phyloP scores from a whole-genome alignment of 129 eudicot genomes.

The Deinandra increscens region DNA sequence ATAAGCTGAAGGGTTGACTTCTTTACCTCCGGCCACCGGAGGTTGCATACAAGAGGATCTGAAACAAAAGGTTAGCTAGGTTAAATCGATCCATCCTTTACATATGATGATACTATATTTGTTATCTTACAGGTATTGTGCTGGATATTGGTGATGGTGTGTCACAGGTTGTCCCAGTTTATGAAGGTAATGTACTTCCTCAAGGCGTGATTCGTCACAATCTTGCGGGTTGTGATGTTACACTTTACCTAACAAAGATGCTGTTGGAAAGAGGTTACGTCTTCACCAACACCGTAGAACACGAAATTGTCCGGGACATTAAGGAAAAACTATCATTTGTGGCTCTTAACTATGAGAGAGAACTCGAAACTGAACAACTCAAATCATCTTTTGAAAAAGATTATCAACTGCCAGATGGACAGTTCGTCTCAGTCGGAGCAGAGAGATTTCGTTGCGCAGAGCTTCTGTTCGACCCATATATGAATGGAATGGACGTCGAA shows the following conservation, averaged over 20 bases:
- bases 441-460: slow-evolving; percentile 12
- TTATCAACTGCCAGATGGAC: slow-evolving; percentile 4
- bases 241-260: not conserved
- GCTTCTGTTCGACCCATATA: not conserved
- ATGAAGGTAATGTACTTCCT: slow-evolving; percentile 1
- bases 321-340: not conserved
- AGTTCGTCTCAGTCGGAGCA: not conserved
- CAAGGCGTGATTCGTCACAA: not conserved
- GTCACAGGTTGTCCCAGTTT: slow-evolving; percentile 2
- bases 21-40: too few species aligned
- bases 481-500: not conserved
- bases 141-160: not conserved
- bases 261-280: not conserved
- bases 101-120: too few species aligned
- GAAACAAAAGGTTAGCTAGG: too few species aligned
- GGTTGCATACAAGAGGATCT: too few species aligned
- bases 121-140: not conserved
- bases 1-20: too few species aligned
- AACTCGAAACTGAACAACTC: too few species aligned
- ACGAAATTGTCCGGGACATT: not conserved
- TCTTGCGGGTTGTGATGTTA: slow-evolving; percentile 10
- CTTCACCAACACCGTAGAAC: not conserved
- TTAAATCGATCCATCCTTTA: too few species aligned
- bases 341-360: not conserved
- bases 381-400: not conserved